Evolutionary conservation across 2,329 filamentous ascomycete genomes (phyloP), one percentile per base, ranked within the genome.

Genomic region (Coniochaeta hoffmannii): DNA sequence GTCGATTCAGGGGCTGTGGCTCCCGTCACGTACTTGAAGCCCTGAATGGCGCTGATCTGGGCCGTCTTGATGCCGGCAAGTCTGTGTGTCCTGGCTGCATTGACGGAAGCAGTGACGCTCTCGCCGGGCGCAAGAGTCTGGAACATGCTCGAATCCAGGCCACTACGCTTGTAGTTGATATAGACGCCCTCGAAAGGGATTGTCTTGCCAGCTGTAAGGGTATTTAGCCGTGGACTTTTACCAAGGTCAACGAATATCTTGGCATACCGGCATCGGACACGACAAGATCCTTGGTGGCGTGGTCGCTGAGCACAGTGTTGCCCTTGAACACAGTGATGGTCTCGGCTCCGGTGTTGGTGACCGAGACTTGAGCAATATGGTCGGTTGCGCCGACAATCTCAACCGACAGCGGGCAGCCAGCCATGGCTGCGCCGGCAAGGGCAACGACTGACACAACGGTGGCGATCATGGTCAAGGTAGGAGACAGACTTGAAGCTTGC

Each of bases 261-360:
- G 19, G 24, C 49, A 17, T 51, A 51, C 49, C 55, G 19, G 53
- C 56, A 35, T 57, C 56, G 12, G 53, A 31, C 9, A 56, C 58
- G 15, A 59, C n/a, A 24, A 59, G 55, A 22, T 59, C 58, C 54
- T 56, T 57, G 44, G 58, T 59, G 26, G 55, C 56, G 51, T 59
- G 58, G 8, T 57, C 56, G 11, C 55, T 57, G 50, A 59, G 53
- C n/a, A 59, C 58, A 17, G 58, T 59, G 58, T 59, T 59, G 51
- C 58, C 58, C 35, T 59, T 59, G 54, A 59, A 59, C 26, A 59
- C 50, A 9, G 50, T 54, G 35, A 59, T 30, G 19, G 58, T 51
- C 41, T 59, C 58, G 30, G 5, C 50, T 19, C 58, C 58, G 15
- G 58, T 57, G 51, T 59, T 59, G 9, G 58, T 59, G 17, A 59